Conservation (phyloP, 352 stramenopile genomes). For the Phytophthora pseudosyringae region DNA sequence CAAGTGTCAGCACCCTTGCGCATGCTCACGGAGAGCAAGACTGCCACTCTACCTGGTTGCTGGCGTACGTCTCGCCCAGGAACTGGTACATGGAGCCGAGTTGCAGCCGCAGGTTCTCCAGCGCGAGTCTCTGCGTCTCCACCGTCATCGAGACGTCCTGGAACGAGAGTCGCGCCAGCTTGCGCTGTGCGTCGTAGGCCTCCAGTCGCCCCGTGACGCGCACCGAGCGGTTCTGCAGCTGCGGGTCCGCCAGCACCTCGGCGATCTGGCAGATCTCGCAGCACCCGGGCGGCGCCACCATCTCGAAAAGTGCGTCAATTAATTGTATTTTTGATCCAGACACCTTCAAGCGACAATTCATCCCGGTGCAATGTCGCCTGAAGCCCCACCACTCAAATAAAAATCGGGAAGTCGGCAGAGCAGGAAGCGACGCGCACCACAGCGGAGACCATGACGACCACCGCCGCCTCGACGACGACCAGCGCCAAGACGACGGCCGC, state of each 20-base stretch:
- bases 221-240: constrained; percentile 77
- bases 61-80: constrained; percentile 71
- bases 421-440: constrained; percentile 16
- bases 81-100: constrained; percentile 88
- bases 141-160: constrained; percentile 67
- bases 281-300: constrained; percentile 35
- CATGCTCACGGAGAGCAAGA: not conserved
- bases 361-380: not conserved
- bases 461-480: constrained; percentile 12
- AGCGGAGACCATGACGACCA: constrained; percentile 20
- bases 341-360: constrained; percentile 14
- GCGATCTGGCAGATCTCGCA: constrained; percentile 86
- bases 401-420: constrained; percentile 27
- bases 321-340: not conserved
- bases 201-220: constrained; percentile 80
- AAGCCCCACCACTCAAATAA: constrained; percentile 33
- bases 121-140: constrained; percentile 64
- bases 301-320: constrained; percentile 9
- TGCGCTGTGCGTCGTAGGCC: constrained; percentile 61
- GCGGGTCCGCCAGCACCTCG: constrained; percentile 66
- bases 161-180: constrained; percentile 64
- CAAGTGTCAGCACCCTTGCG: constrained; percentile 4
- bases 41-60: constrained; percentile 25
- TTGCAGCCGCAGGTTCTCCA: constrained; percentile 59
- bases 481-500: constrained; percentile 24